These are phyloP conservation scores for Xylaria palmicola DNA, from an alignment of 495 filamentous ascomycete genomes.

Conservation along the genomic window DNA sequence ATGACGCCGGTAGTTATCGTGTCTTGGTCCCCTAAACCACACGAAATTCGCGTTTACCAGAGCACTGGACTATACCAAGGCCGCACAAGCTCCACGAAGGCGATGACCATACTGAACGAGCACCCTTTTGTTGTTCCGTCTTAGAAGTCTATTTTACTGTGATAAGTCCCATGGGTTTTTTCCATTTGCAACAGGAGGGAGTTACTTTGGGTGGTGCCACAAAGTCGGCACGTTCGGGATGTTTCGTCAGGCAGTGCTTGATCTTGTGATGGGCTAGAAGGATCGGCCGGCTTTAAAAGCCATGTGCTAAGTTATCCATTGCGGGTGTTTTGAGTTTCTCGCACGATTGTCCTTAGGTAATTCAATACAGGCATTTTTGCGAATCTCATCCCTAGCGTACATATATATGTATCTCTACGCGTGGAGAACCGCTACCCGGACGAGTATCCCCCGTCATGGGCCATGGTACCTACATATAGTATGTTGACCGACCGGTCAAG, in stretches of 20 bases:
- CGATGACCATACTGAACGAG: too few species aligned
- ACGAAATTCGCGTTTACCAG: too few species aligned
- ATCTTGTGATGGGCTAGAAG: background rate
- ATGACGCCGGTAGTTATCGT: background rate
- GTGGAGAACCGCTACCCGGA: background rate
- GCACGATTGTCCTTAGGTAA: background rate
- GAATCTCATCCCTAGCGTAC: constrained; percentile 1
- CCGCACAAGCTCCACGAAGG: too few species aligned
- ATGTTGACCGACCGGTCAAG: constrained; percentile 18
- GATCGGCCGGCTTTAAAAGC: constrained; percentile 12
- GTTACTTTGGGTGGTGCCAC: background rate
- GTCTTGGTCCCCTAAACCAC: background rate
- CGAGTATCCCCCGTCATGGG: background rate
- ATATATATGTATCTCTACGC: background rate
- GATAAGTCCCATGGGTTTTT: background rate
- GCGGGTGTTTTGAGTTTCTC: background rate
- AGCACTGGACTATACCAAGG: background rate
- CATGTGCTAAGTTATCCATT: constrained; percentile 9
- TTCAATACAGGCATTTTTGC: background rate
- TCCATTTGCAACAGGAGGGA: background rate
- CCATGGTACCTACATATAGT: too few species aligned
- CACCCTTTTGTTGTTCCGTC: background rate
- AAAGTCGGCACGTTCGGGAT: background rate
- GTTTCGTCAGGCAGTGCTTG: background rate
- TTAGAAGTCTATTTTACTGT: background rate